Conservation (phyloP, 306 rosid genomes). For the Cucurbita pepo region DNA sequence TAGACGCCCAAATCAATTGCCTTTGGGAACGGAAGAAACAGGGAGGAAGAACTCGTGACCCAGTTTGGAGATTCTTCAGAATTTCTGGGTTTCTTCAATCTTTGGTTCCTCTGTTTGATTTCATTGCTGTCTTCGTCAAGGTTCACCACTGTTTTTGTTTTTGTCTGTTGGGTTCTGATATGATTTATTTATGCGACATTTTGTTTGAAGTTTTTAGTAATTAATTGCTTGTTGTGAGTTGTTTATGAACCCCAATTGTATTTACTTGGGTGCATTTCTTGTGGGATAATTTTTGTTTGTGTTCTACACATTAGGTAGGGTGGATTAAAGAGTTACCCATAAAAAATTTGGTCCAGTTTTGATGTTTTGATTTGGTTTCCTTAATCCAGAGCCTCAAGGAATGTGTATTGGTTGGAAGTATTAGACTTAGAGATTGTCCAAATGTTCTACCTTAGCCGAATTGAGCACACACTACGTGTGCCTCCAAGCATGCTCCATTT, state of each 20-base stretch:
- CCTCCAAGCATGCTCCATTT: conserved; percentile 48
- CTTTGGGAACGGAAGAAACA: too few relatives aligned
- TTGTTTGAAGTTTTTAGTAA: not conserved
- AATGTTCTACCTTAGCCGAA: conserved; percentile 76
- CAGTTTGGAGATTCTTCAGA: not conserved
- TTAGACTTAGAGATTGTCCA: not conserved
- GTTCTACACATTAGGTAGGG: not conserved
- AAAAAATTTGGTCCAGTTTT: not conserved
- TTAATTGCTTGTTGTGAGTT: not conserved
- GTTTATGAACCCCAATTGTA: not conserved
- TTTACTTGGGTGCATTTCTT: not conserved
- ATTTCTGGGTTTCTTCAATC: not conserved
- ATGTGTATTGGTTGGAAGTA: not conserved
- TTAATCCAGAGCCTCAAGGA: not conserved
- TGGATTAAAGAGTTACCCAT: not conserved
- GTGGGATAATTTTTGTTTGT: not conserved
- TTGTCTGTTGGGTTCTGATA: not conserved
- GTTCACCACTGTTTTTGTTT: not conserved
- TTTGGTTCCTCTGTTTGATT: not conserved
- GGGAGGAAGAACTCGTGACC: too few relatives aligned
- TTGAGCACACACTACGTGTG: conserved; percentile 54
- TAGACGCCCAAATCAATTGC: too few relatives aligned
- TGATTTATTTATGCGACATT: not conserved
- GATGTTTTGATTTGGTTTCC: not conserved
- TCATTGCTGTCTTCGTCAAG: not conserved